phyloP scores from a whole-genome alignment of 495 filamentous ascomycete species.

The Clohesyomyces aquaticus region DNA sequence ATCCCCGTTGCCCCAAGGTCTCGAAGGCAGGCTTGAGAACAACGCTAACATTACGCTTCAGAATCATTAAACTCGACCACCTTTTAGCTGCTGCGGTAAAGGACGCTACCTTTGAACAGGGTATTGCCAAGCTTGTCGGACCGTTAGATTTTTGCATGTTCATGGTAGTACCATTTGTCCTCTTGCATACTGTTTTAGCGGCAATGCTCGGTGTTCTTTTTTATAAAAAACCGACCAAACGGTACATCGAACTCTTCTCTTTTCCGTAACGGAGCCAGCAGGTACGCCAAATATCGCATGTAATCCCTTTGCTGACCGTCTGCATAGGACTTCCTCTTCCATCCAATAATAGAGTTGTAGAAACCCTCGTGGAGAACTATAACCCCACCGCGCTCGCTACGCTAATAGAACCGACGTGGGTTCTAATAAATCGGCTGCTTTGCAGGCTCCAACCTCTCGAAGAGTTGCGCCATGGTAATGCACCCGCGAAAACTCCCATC shows the following conservation, averaged over 20 bases:
- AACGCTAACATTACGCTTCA: constrained; percentile 3
- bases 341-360: constrained; percentile 44
- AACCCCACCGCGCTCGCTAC: constrained; percentile 53
- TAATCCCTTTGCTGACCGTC: constrained; percentile 6
- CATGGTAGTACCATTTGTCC: constrained; percentile 1
- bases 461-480: constrained; percentile 44
- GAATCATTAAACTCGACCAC: constrained; percentile 12
- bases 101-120: background rate
- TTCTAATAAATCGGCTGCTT: constrained; percentile 49
- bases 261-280: constrained; percentile 1
- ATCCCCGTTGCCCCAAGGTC: background rate
- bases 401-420: constrained; percentile 53
- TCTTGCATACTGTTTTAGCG: background rate
- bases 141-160: constrained; percentile 16
- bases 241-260: constrained; percentile 15
- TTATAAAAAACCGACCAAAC: constrained; percentile 1
- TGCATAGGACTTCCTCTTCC: constrained; percentile 50
- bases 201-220: too few species aligned
- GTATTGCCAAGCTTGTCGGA: constrained; percentile 5
- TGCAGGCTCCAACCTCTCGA: constrained; percentile 49
- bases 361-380: constrained; percentile 52
- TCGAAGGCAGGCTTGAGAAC: too few species aligned
- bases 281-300: too few species aligned
- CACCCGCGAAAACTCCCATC: constrained; percentile 43
- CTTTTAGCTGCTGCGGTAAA: background rate